phyloP scores from a whole-genome alignment of 495 filamentous ascomycete species.

The Neurospora sp. region DNA sequence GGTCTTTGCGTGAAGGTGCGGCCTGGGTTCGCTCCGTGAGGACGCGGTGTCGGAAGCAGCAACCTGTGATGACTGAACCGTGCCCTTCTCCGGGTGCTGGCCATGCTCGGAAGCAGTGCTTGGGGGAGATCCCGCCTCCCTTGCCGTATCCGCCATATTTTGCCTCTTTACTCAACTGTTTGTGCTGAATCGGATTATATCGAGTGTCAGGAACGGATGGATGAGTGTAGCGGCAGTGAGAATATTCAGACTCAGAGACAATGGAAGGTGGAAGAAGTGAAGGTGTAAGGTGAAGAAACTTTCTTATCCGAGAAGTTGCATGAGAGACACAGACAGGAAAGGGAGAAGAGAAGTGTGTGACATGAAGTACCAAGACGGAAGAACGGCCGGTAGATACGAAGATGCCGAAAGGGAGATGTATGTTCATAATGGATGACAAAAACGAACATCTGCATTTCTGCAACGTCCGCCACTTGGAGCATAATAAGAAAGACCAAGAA shows the following conservation, averaged over 20 bases:
- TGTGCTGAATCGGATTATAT: not conserved
- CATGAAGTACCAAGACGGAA: not conserved
- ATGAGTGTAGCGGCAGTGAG: not conserved
- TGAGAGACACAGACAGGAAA: not conserved
- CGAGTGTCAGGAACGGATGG: not conserved
- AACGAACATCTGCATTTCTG: not conserved
- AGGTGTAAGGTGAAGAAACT: not conserved
- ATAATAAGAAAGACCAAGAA: not conserved
- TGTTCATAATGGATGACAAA: not conserved
- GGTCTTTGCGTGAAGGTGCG: constrained; percentile 24
- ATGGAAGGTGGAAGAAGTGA: not conserved
- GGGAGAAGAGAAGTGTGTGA: not conserved
- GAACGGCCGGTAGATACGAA: not conserved
- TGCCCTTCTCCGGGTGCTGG: constrained; percentile 4
- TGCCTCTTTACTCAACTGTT: not conserved
- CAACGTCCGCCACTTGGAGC: not conserved
- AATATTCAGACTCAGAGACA: not conserved
- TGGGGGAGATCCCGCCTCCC: not conserved
- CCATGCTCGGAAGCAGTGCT: not conserved
- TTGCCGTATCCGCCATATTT: not conserved
- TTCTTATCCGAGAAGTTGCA: not conserved
- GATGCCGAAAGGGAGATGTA: not conserved
- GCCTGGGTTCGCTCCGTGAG: constrained; percentile 6
- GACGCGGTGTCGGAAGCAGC: not conserved
- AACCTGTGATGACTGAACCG: not conserved